Conservation (phyloP, 805 yeast genomes). For the Sungouiozyma ichnusensis region DNA sequence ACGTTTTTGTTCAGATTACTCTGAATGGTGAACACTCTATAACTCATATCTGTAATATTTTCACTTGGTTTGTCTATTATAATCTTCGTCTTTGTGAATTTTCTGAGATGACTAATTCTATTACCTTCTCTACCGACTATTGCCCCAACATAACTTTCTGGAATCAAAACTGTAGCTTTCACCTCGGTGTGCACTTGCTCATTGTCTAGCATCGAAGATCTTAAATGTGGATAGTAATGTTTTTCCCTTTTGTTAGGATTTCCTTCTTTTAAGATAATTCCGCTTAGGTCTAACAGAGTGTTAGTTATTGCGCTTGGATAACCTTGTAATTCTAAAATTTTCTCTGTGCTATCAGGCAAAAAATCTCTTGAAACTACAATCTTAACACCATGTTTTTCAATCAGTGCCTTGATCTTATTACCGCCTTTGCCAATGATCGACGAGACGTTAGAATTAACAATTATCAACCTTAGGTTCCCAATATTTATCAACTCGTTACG, state of each 20-base stretch:
- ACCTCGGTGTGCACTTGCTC: constrained; percentile 6
- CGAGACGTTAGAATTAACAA: constrained; percentile 82
- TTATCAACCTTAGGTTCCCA: constrained; percentile 47
- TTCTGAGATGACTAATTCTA: constrained; percentile 77
- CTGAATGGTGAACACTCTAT: constrained; percentile 54
- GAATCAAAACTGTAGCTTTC: constrained; percentile 33
- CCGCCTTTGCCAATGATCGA: constrained; percentile 83
- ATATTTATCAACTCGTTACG: constrained; percentile 17
- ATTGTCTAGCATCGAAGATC: neutral
- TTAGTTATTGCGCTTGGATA: constrained; percentile 49
- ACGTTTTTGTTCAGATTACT: constrained; percentile 40
- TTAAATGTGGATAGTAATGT: constrained; percentile 56
- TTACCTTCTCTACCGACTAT: constrained; percentile 79
- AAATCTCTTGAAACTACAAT: constrained; percentile 83
- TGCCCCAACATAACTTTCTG: constrained; percentile 80
- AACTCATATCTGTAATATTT: neutral
- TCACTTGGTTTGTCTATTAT: constrained; percentile 63
- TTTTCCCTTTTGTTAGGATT: constrained; percentile 22
- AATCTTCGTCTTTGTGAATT: constrained; percentile 67
- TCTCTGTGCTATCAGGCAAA: constrained; percentile 71
- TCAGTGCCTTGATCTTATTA: constrained; percentile 60
- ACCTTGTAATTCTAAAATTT: constrained; percentile 83
- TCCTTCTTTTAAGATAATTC: constrained; percentile 19
- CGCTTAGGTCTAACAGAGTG: constrained; percentile 48
- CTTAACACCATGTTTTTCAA: constrained; percentile 51